Base-by-base conservation (phyloP, 345 rosid species). In the Heritiera littoralis region DNA sequence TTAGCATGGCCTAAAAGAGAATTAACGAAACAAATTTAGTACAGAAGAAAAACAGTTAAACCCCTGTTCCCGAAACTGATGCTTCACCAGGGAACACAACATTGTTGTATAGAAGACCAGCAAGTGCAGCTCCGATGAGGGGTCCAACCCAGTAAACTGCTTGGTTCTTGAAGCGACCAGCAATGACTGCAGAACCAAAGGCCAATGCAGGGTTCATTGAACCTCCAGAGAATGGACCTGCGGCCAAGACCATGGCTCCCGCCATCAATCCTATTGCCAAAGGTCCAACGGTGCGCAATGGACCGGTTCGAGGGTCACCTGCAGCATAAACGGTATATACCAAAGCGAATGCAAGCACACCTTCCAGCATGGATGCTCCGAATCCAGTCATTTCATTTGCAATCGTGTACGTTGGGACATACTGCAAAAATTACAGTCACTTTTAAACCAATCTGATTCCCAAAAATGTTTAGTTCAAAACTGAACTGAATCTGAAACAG, bases 61-160 rank as follows among this genome's bases (percentile, higher is more conserved):
- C 88, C 35, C 79, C 83, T 74, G 70, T 80, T 12, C 86, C 86
- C 6, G 86, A 86, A 67, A 81, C 91, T 8, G 56, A 43, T 0
- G 65, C 83, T 1, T 77, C 74, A 59, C 86, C 28, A 2, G 92
- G 91, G 73, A 83, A 83, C 54, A 90, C 86, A 28, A 89, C 82
- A 56, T 89, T 86, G 64, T 96, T 95, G 69, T 94, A 89, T 30
- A 92, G 82, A 78, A 96, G 88, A 1, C 94, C 92, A 0, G 97
- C 99, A 15, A 83, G 75, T 0, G 91, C 81, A 9, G 91, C 98
- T 64, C 98, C 99, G 14, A 91, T 58, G 85, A 94, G 74, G 8
- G 98, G 99, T 12, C 98, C 99, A 11, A 94, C 85, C 99, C 98
- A 94, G 64, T 96, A 96, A 17, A 90, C 98, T 0, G 95, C 99